phyloP scores from a whole-genome alignment of 225 moss, liverwort and hornwort genomes.

The Pseudoscleropodium purum region DNA sequence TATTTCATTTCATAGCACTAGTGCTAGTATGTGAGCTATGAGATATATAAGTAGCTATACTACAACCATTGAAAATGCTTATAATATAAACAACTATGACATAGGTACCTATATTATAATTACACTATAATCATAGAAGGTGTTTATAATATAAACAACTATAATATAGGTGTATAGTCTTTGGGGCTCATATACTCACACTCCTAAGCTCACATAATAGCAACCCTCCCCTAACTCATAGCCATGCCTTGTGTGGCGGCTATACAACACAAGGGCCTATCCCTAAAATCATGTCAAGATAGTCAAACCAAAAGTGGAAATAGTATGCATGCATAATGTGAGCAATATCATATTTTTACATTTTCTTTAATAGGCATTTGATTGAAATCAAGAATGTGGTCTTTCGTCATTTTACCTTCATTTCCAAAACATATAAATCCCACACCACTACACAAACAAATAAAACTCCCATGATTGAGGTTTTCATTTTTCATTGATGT shows the following conservation, averaged over 20 bases:
- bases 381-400: accelerated
- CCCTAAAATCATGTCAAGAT: neutral
- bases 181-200: no score
- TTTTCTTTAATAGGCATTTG: neutral
- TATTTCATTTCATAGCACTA: neutral
- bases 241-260: accelerated
- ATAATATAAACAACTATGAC: no score
- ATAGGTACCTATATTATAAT: no score
- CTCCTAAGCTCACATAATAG: no score
- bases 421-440: neutral
- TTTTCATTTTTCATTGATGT: neutral
- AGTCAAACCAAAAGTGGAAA: neutral
- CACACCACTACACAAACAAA: neutral
- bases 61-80: no score
- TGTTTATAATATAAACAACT: no score
- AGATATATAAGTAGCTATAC: no score
- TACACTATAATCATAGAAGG: no score
- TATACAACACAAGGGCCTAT: neutral
- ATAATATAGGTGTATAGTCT: no score
- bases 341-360: no score
- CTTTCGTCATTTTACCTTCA: neutral
- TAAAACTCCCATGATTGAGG: neutral
- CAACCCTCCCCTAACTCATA: no score
- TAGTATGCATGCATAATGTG: neutral
- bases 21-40: no score